These are phyloP conservation scores for Oropetium thomaeum DNA, from an alignment of 176 grass and related monocot species.

Conservation along the genomic window DNA sequence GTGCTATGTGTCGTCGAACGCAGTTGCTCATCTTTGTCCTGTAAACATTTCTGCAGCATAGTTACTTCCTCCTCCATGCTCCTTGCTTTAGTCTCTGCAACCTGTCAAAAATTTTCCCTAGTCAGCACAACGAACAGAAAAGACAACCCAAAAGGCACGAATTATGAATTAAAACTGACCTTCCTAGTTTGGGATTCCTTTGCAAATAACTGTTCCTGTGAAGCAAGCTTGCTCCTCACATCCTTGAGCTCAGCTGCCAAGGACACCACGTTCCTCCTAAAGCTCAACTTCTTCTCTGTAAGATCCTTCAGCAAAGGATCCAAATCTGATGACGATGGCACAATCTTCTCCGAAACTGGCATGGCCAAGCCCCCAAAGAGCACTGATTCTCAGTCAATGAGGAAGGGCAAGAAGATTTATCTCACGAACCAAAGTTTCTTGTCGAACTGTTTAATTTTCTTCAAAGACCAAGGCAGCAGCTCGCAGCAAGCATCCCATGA, in stretches of 20 bases:
- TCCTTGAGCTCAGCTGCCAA: constrained; percentile 85
- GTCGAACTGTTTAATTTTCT: constrained; percentile 6
- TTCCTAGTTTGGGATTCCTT: constrained; percentile 55
- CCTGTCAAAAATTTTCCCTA: constrained; percentile 29
- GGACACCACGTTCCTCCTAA: constrained; percentile 72
- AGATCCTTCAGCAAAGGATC: constrained; percentile 87
- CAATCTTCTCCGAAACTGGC: constrained; percentile 36
- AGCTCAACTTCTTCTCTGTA: constrained; percentile 87
- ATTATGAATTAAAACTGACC: constrained; percentile 29
- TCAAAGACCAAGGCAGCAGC: background rate
- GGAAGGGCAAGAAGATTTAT: background rate
- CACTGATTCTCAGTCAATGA: background rate
- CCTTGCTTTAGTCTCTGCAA: constrained; percentile 56
- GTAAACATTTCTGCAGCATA: constrained; percentile 64
- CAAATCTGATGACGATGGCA: constrained; percentile 36
- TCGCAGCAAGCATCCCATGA: constrained; percentile 24
- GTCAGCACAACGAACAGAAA: background rate
- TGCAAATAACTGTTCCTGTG: constrained; percentile 58
- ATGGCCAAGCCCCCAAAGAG: constrained; percentile 24
- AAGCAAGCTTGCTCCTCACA: constrained; percentile 51
- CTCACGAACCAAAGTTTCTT: background rate
- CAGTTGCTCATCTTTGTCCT: constrained; percentile 65
- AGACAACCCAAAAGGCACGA: background rate
- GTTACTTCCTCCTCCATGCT: constrained; percentile 78
- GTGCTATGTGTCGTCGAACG: constrained; percentile 28